These are phyloP conservation scores for Blastobotrys americana DNA, from an alignment of 805 yeast species.

Conservation along the genomic window DNA sequence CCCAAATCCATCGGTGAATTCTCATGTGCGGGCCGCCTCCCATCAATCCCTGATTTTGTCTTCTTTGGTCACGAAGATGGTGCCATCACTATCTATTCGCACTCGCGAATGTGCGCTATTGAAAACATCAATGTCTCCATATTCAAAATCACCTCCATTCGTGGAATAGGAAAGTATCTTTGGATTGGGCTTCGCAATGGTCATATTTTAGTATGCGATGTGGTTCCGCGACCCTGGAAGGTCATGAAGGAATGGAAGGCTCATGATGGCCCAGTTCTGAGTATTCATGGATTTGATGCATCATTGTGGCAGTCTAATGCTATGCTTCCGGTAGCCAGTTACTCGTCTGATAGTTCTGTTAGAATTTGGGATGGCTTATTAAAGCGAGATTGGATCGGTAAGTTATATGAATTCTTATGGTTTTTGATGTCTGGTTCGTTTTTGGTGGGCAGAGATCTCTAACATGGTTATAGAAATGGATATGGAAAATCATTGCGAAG, in stretches of 20 bases:
- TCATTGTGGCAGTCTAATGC: slow-evolving; percentile 14
- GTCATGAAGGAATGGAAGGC: slow-evolving; percentile 34
- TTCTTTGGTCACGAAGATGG: slow-evolving; percentile 38
- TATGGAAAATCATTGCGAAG: slow-evolving; percentile 23
- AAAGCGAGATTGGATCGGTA: slow-evolving; percentile 28
- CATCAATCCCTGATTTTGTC: slow-evolving; percentile 22
- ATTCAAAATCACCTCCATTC: slow-evolving; percentile 22
- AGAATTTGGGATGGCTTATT: slow-evolving; percentile 32
- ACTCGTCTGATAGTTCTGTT: slow-evolving; percentile 20
- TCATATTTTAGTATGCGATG: slow-evolving; percentile 29
- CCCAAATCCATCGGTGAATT: slow-evolving; percentile 24
- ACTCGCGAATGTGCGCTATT: slow-evolving; percentile 20
- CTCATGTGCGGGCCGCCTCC: slow-evolving; percentile 25
- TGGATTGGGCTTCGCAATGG: slow-evolving; percentile 37
- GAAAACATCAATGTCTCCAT: slow-evolving; percentile 29
- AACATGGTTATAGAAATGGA: slow-evolving; percentile 21
- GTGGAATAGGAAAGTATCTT: slow-evolving; percentile 25
- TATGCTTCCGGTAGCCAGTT: slow-evolving; percentile 24
- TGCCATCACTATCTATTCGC: slow-evolving; percentile 27
- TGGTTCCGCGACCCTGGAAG: slow-evolving; percentile 27
- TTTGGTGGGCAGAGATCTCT: too few relatives aligned
- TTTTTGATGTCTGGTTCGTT: background rate
- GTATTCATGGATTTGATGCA: slow-evolving; percentile 14
- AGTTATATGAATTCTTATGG: slow-evolving; percentile 4
- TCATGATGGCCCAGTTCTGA: slow-evolving; percentile 26